Evolutionary conservation across 345 rosid genomes (phyloP).

Genomic region (Syzygium oleosum): DNA sequence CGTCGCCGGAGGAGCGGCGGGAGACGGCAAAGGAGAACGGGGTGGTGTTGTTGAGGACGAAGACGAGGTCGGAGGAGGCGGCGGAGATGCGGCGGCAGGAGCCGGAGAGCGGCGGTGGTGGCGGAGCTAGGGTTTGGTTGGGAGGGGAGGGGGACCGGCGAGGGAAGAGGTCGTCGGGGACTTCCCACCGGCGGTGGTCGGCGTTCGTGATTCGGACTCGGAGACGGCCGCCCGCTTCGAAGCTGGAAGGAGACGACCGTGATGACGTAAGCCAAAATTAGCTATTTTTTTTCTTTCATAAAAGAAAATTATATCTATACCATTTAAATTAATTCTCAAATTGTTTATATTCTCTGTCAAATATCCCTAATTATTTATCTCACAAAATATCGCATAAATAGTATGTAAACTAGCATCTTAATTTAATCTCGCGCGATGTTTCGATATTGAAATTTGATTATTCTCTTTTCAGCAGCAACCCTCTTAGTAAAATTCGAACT

Average conservation of each 20-base stretch:
- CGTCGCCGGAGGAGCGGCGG: slow-evolving; percentile 52
- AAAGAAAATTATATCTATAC: too few relatives aligned
- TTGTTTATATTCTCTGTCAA: too few relatives aligned
- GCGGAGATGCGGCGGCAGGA: background rate
- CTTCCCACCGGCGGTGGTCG: slow-evolving; percentile 42
- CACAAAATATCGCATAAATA: too few relatives aligned
- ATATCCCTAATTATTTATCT: too few relatives aligned
- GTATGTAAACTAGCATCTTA: too few relatives aligned
- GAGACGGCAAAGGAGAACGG: slow-evolving; percentile 57
- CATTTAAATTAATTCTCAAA: too few relatives aligned
- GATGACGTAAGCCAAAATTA: background rate
- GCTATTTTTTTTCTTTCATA: too few relatives aligned
- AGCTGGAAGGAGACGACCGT: slow-evolving; percentile 10
- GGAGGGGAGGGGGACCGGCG: slow-evolving; percentile 6
- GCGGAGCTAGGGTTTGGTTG: background rate
- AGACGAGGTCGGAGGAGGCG: slow-evolving; percentile 41
- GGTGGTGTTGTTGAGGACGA: slow-evolving; percentile 43
- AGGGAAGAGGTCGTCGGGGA: slow-evolving; percentile 41
- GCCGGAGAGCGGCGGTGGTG: background rate
- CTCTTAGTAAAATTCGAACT: too few relatives aligned
- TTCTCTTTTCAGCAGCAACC: too few relatives aligned
- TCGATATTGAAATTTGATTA: too few relatives aligned
- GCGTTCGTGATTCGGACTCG: slow-evolving; percentile 45
- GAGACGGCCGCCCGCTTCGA: slow-evolving; percentile 40
- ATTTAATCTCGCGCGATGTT: too few relatives aligned